Conservation (phyloP, 208 protist genomes). For the Acanthamoeba sp. region DNA sequence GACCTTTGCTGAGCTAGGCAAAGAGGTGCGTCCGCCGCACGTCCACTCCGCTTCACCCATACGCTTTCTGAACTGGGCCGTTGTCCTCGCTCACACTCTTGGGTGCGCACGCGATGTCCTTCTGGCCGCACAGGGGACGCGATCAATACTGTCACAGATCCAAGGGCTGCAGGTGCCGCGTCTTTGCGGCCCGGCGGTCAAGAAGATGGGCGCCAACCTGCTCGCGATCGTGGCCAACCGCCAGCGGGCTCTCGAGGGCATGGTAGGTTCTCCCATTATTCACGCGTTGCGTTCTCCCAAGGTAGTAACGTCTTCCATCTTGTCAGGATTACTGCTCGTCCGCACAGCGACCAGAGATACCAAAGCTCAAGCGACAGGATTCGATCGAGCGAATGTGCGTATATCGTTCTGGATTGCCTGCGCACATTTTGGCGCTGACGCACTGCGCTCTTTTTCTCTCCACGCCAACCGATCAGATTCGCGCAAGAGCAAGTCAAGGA, state of each 20-base stretch:
- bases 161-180: background rate
- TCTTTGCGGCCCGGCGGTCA: background rate
- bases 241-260: conserved; percentile 16
- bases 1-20: background rate
- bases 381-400: conserved; percentile 43
- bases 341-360: background rate
- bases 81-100: too few species aligned
- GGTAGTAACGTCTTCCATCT: background rate
- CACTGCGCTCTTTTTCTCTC: background rate
- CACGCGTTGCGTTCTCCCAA: background rate
- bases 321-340: conserved; percentile 45
- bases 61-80: too few species aligned
- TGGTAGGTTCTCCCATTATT: background rate
- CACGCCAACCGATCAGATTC: conserved; percentile 2
- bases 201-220: background rate
- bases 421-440: background rate
- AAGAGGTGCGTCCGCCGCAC: background rate
- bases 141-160: background rate
- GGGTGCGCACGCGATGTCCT: too few species aligned
- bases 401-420: background rate
- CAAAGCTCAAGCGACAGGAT: background rate
- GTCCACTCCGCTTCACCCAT: background rate
- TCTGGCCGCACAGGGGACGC: background rate
- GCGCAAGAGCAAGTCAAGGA: conserved; percentile 38
- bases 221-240: conserved; percentile 1